Evolutionary conservation across 176 grass and related monocot genomes (phyloP).

Genomic region (Zea mays): Zm-B73-REFERENCE-NAM-5.0 NC_050101.1:174247501-174248000

Average conservation of each 20-base stretch:
- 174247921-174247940: not conserved
- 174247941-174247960: not conserved
- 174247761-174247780: not conserved
- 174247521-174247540: constrained; percentile 45
- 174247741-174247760: not conserved
- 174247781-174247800: not conserved
- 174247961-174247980: not conserved
- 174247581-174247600: constrained; percentile 3
- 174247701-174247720: not conserved
- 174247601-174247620: not conserved
- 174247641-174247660: not conserved
- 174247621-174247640: constrained; percentile 3
- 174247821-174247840: not conserved
- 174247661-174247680: not conserved
- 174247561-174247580: constrained; percentile 18
- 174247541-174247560: not conserved
- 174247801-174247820: not conserved
- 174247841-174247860: not conserved
- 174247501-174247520: constrained; percentile 37
- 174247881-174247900: not conserved
- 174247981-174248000: too few species aligned
- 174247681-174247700: constrained; percentile 21
- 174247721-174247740: not conserved
- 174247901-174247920: too few species aligned
- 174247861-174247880: not conserved